phyloP scores from a whole-genome alignment of 1,284 basidiomycete genomes.

The Apiotrichum gamsii region DNA sequence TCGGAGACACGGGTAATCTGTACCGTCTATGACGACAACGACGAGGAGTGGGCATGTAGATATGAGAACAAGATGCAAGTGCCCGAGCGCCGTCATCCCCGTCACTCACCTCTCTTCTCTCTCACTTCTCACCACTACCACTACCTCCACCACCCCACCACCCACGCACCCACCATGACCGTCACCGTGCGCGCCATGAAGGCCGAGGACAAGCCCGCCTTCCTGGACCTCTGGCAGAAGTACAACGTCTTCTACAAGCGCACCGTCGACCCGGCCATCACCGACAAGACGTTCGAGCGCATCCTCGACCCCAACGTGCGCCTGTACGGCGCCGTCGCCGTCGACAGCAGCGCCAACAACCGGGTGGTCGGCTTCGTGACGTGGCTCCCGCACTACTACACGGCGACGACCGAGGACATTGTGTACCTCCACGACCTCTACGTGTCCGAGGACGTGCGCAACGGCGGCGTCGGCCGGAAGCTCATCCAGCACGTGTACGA shows the following conservation, averaged over 20 bases:
- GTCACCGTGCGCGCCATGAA: slow-evolving; percentile 11
- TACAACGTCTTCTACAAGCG: slow-evolving; percentile 22
- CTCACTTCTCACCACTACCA: too few species aligned
- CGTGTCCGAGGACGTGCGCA: slow-evolving; percentile 12
- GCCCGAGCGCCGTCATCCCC: too few species aligned
- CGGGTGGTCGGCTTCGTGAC: slow-evolving; percentile 18
- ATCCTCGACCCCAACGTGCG: slow-evolving; percentile 12
- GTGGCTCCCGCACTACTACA: slow-evolving; percentile 16
- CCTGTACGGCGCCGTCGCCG: slow-evolving; percentile 17
- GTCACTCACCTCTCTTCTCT: too few species aligned
- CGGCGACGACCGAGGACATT: slow-evolving; percentile 6
- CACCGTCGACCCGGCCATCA: slow-evolving; percentile 9
- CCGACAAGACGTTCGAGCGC: slow-evolving; percentile 8
- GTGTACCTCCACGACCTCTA: slow-evolving; percentile 20
- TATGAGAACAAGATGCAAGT: too few species aligned
- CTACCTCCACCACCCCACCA: neutral
- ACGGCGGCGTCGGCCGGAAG: slow-evolving; percentile 11
- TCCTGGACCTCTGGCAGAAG: slow-evolving; percentile 11
- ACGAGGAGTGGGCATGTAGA: too few species aligned
- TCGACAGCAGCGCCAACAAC: slow-evolving; percentile 2
- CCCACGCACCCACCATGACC: neutral
- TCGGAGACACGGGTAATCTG: too few species aligned
- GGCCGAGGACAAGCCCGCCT: slow-evolving; percentile 10
- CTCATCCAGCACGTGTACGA: slow-evolving; percentile 15
- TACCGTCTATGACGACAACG: too few species aligned